Percentiles rank a stretch among this genome's conserved stretches.
These are phyloP conservation scores for Furcasterigmium furcatum DNA, from an alignment of 2,329 filamentous ascomycete species.

Conservation along the genomic window DNA sequence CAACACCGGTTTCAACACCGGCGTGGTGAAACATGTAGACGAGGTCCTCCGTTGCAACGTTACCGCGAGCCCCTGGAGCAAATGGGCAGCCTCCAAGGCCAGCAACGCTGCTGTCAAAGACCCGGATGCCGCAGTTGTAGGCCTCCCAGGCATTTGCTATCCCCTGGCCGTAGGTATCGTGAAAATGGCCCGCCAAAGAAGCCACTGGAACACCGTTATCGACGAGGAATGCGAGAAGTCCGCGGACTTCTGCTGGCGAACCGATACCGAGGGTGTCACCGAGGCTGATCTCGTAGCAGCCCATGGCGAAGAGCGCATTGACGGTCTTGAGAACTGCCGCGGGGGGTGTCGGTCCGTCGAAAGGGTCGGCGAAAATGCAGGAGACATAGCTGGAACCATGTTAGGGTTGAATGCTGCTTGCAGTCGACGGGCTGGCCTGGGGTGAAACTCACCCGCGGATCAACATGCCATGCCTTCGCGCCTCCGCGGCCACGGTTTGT, in stretches of 20 bases:
- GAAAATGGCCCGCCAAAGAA: constrained; percentile 65
- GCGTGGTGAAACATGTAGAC: constrained; percentile 37
- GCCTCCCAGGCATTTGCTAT: constrained; percentile 63
- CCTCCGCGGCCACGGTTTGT: no score
- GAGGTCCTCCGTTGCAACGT: constrained; percentile 39
- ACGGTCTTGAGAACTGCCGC: no score
- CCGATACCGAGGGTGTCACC: constrained; percentile 64
- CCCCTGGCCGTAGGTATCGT: constrained; percentile 70
- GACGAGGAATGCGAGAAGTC: constrained; percentile 44
- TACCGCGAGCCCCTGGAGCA: constrained; percentile 66
- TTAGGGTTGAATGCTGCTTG: no score
- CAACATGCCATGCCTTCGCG: no score
- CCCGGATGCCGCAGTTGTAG: constrained; percentile 59
- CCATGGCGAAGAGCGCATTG: no score
- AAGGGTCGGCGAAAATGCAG: no score
- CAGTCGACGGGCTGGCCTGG: no score
- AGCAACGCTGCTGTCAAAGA: constrained; percentile 56
- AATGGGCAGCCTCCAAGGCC: constrained; percentile 64
- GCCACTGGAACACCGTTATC: constrained; percentile 50
- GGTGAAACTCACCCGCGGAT: no score
- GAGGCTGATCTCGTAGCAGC: no score
- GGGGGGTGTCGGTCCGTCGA: no score
- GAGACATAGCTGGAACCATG: no score
- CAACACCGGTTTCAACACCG: constrained; percentile 55
- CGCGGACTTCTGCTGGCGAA: constrained; percentile 26